Evolutionary conservation across 805 yeast genomes (phyloP), one percentile per base, ranked within the genome.

Genomic region (Lachancea fermentati): DNA sequence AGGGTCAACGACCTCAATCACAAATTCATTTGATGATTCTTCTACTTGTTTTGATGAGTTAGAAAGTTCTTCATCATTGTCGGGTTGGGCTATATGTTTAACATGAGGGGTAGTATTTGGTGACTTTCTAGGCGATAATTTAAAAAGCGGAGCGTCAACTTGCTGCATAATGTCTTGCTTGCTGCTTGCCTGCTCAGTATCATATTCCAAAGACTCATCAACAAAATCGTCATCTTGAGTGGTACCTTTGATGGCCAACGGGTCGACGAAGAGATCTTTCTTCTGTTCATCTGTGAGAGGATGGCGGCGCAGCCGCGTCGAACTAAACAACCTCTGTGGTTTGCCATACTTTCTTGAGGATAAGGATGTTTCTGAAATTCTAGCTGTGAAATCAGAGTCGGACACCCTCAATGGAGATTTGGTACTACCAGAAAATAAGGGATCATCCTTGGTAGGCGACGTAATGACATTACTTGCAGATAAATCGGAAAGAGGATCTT

Each of bases 1-100:
- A 0, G 97, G 97, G 59, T 89, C 96, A 2, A 91, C 91, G 9
- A 89, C 95, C 1, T 78, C 62, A 28, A 89, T 81, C 3, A 75
- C 78, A 45, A 85, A 72, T 13, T 65, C 59, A 30, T 31, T 11
- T 16, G 26, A 15, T 11, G 19, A 5, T 15, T 11, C 13, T 18
- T 32, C 32, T 19, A 30, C 32, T 25, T 41, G 36, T 41, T 37
- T 32, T 2, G 42, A 5, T 37, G 48, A n/a, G 31, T 44, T 30
- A 19, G 34, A 18, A 19, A 34, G 28, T 19, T 39, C 32, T 6
- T 19, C 30, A 5, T 36, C 30, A n/a, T 36, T 34, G 9, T 19
- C 25, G 16, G 9, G 22, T n/a, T 29, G 31, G 35, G 29, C 35
- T 13, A 38, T 19, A 18, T 19, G 32, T 17, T 38, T 38, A 11